Conservation (phyloP, 768 basidiomycete genomes). For the Suillus brevipes region DNA sequence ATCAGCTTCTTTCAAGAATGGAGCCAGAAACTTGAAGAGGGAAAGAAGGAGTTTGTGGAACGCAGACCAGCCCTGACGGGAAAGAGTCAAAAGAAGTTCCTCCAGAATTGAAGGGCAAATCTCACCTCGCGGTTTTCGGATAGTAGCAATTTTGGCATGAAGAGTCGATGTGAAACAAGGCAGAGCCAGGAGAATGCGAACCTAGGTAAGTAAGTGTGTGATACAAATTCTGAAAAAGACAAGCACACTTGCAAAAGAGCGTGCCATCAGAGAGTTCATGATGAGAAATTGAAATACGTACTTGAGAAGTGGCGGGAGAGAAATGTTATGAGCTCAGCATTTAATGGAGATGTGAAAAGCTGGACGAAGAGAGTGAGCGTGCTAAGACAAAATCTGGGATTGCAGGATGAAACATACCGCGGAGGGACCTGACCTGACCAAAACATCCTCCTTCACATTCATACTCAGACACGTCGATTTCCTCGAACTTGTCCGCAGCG, state of each 20-base stretch:
- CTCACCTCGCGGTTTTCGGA: slow-evolving; percentile 85
- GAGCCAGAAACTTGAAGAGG: slow-evolving; percentile 91
- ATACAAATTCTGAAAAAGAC: too few species aligned
- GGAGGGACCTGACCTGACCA: too few species aligned
- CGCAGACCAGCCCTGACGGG: slow-evolving; percentile 80
- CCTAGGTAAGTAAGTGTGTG: slow-evolving; percentile 91
- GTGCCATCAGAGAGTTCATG: too few species aligned
- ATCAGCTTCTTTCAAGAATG: slow-evolving; percentile 83
- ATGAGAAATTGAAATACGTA: too few species aligned
- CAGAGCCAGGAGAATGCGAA: slow-evolving; percentile 99
- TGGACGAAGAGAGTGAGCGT: too few species aligned
- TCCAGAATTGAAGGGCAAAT: background rate
- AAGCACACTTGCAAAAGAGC: too few species aligned
- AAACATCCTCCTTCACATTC: too few species aligned
- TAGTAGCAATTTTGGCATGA: slow-evolving; percentile 93
- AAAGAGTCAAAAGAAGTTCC: slow-evolving; percentile 10
- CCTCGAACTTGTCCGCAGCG: slow-evolving; percentile 46
- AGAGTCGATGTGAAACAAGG: slow-evolving; percentile 90
- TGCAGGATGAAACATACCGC: too few species aligned
- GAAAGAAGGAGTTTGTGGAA: slow-evolving; percentile 94
- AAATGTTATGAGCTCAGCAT: too few species aligned
- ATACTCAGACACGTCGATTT: slow-evolving; percentile 52
- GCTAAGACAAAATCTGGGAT: too few species aligned
- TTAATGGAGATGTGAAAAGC: too few species aligned
- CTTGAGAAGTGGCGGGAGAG: too few species aligned